These are phyloP conservation scores for Gymnopilus junonius DNA, from an alignment of 768 basidiomycete species.

Conservation along the genomic window DNA sequence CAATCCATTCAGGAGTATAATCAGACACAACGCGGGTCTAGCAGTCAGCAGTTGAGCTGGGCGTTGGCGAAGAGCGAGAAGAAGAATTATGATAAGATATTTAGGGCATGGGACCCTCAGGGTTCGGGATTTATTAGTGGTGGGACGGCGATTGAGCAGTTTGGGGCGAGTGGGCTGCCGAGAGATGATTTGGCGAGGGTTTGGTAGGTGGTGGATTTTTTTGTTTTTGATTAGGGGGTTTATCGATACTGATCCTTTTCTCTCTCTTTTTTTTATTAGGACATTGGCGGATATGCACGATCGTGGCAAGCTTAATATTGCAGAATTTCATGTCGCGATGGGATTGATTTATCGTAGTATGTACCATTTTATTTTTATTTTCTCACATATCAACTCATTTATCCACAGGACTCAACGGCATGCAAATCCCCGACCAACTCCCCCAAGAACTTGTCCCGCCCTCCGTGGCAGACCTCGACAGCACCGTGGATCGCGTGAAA, in stretches of 20 bases:
- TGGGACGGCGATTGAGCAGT: conserved; percentile 85
- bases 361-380: conserved; percentile 32
- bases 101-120: conserved; percentile 92
- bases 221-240: background rate
- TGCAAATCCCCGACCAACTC: conserved; percentile 83
- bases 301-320: conserved; percentile 92
- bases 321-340: conserved; percentile 99
- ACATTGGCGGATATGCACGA: conserved; percentile 91
- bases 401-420: conserved; percentile 83
- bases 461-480: conserved; percentile 86
- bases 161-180: conserved; percentile 89
- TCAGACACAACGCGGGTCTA: conserved; percentile 68
- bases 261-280: conserved; percentile 54
- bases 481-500: conserved; percentile 88
- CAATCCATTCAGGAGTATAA: conserved; percentile 91
- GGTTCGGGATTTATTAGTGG: conserved; percentile 87
- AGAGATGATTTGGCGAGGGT: conserved; percentile 92
- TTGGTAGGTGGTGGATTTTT: conserved; percentile 74
- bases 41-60: conserved; percentile 81
- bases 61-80: conserved; percentile 86
- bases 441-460: conserved; percentile 92
- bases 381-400: background rate
- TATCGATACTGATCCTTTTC: conserved; percentile 27
- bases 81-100: conserved; percentile 96
- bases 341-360: conserved; percentile 94